These are phyloP conservation scores for Phoenix dactylifera DNA, from an alignment of 176 grass and related monocot species.

Conservation along the genomic window DNA sequence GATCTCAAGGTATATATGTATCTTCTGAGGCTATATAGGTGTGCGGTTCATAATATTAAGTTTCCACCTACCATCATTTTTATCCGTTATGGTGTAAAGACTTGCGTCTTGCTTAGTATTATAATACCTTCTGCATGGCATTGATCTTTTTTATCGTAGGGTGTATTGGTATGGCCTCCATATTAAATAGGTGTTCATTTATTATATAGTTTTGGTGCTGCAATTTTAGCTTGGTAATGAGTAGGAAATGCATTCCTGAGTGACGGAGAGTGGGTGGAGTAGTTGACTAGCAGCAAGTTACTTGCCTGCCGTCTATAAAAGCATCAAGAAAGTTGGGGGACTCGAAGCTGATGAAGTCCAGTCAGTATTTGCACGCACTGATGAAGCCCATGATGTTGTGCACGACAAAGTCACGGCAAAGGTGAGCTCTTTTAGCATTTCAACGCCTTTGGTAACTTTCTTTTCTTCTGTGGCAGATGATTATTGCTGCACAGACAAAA, in stretches of 20 bases:
- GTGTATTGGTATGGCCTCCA: no score
- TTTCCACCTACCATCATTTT: background rate
- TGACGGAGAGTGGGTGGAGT: slow-evolving; percentile 77
- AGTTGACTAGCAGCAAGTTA: slow-evolving; percentile 67
- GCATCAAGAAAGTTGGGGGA: slow-evolving; percentile 54
- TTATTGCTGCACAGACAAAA: no score
- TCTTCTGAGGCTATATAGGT: slow-evolving; percentile 73
- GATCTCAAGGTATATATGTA: slow-evolving; percentile 45
- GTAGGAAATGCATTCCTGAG: background rate
- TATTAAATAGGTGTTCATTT: no score
- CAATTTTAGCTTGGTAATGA: no score
- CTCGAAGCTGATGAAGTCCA: slow-evolving; percentile 95
- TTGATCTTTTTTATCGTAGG: no score
- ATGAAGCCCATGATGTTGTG: slow-evolving; percentile 62
- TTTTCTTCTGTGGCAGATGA: no score
- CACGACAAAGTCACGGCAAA: slow-evolving; percentile 97
- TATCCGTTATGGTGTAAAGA: no score
- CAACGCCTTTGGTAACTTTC: no score
- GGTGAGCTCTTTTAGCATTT: slow-evolving; percentile 17
- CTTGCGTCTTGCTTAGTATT: no score
- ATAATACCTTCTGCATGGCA: no score
- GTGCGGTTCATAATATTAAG: background rate
- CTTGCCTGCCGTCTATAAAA: slow-evolving; percentile 60
- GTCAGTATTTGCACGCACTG: slow-evolving; percentile 66
- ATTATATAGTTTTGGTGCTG: no score